Base-by-base conservation (phyloP, 164 flowering plant species). In the Magnolia sinica region DNA sequence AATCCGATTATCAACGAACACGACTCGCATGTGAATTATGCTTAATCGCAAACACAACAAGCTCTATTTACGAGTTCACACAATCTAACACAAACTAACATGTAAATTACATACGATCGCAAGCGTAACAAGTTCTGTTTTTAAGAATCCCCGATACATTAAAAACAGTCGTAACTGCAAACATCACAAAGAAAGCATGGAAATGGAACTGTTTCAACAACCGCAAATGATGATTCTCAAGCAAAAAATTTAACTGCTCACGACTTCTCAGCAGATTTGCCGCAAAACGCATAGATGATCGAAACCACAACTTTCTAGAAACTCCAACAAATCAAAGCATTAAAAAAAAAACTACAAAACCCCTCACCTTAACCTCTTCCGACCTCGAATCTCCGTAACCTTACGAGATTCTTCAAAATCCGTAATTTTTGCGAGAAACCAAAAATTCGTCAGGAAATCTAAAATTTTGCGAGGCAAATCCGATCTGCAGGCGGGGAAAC, bases 201-300 rank as follows among this genome's bases (percentile, higher is more conserved):
- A 45, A 67, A 11, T 52, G 20, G 45, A 27, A 37, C 16, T 22
- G 7, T 2, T 10, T 20, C 27, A 8, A 66, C 16, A 10, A 23
- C 69, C 13, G 13, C 8, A 63, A 63, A 6, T 63, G 19, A 7
- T 63, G 65, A 63, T 63, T 20, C 22, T 64, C 8, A 64, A 7
- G 9, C 19, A 16, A 64, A 16, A 16, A 18, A 19, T 18, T 1
- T 6, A 29, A 37, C 29, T 76, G 45, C 13, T 5, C 19, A 31
- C 50, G 45, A 50, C 11, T 55, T 19, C 23, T 37, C 24, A 77
- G 50, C 78, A 6, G 73, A 76, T 55, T 68, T 19, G 14, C 13
- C 18, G 49, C n/a, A 70, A 55, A 78, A 67, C 64, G 50, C 69
- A 59, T 8, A 19, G 27, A 19, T n/a, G 8, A 10, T 4, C 8